These are phyloP conservation scores for Tuber microsphaerosporum DNA, from an alignment of 495 filamentous ascomycete genomes.

Conservation along the genomic window DNA sequence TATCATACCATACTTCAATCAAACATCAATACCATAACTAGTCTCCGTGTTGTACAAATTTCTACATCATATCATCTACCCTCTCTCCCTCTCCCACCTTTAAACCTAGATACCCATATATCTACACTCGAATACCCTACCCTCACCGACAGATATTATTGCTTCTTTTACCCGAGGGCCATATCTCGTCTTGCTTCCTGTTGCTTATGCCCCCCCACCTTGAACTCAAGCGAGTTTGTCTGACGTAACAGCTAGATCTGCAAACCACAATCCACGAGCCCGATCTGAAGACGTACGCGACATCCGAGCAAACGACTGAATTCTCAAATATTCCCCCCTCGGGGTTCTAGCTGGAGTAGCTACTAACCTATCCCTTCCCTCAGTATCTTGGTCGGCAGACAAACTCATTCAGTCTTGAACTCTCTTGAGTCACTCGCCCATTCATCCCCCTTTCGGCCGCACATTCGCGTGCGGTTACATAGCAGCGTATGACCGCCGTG, in stretches of 20 bases:
- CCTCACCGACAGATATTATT: not conserved
- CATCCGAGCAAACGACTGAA: not conserved
- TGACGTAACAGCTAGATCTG: not conserved
- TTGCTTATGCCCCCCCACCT: not conserved
- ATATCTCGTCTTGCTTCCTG: slow-evolving; percentile 40
- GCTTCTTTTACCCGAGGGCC: not conserved
- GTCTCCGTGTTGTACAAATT: not conserved
- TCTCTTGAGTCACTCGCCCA: not conserved
- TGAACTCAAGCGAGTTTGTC: not conserved
- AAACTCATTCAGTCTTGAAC: not conserved
- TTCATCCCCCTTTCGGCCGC: not conserved
- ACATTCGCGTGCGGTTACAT: slow-evolving; percentile 25
- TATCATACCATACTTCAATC: not conserved
- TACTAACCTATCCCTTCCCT: not conserved
- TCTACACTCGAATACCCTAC: not conserved
- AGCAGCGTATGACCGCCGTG: slow-evolving; percentile 80
- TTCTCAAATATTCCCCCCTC: not conserved
- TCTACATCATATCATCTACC: not conserved
- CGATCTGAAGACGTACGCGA: not conserved
- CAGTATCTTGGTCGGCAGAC: not conserved
- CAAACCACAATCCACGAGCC: not conserved
- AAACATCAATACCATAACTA: not conserved
- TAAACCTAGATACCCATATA: not conserved
- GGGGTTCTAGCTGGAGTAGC: not conserved
- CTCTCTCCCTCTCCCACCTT: not conserved